Percentiles rank a stretch among this genome's conserved stretches.
phyloP scores from a whole-genome alignment of 2,329 filamentous ascomycete species.

The Tolypocladium album region DNA sequence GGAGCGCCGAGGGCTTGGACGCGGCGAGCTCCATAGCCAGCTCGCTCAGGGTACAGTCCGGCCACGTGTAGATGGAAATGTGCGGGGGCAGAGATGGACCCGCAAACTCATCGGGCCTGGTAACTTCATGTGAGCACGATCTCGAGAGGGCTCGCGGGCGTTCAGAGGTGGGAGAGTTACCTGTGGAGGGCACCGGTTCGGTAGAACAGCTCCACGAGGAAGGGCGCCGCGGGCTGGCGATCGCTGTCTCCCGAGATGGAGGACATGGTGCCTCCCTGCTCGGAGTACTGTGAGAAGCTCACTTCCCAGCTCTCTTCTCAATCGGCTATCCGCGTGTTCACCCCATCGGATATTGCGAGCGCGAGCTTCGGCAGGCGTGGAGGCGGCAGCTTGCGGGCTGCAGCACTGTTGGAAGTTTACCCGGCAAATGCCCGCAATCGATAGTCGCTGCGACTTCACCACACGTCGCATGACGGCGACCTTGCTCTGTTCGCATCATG shows the following conservation, averaged over 20 bases:
- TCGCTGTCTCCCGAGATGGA: slow-evolving; percentile 33
- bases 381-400: neutral
- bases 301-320: neutral
- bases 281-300: neutral
- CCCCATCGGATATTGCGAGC: neutral
- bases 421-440: slow-evolving; percentile 17
- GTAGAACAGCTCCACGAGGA: slow-evolving; percentile 80
- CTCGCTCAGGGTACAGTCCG: slow-evolving; percentile 68
- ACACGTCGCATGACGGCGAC: neutral
- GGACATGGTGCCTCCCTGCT: slow-evolving; percentile 9
- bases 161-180: slow-evolving; percentile 23
- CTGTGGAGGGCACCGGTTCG: slow-evolving; percentile 61
- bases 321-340: neutral
- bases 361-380: neutral
- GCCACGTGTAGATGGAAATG: slow-evolving; percentile 80
- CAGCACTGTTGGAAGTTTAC: slow-evolving; percentile 2
- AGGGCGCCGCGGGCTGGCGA: slow-evolving; percentile 64
- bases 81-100: slow-evolving; percentile 48
- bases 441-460: slow-evolving; percentile 4
- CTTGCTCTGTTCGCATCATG: neutral
- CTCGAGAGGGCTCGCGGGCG: neutral
- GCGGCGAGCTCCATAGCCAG: slow-evolving; percentile 66
- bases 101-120: slow-evolving; percentile 60
- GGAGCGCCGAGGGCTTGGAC: slow-evolving; percentile 55
- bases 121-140: neutral